Evolutionary conservation across 208 protist species (phyloP).

Genomic region (Leishmania turanica): DNA sequence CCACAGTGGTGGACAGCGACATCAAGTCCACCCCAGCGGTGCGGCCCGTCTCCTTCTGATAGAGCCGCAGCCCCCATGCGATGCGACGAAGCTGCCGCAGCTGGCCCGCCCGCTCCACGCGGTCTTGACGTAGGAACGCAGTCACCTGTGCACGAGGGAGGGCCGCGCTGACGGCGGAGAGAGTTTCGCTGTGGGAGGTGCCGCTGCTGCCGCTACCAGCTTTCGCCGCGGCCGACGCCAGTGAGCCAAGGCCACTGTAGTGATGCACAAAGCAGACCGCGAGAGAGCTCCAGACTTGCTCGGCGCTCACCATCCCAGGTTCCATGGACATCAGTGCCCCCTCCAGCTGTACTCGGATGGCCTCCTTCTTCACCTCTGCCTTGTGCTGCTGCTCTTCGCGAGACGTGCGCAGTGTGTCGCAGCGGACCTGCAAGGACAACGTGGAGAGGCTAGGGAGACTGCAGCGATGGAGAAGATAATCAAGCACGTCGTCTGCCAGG

Average conservation of each 20-base stretch:
- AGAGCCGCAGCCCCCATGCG: conserved; percentile 89
- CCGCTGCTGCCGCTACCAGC: conserved; percentile 8
- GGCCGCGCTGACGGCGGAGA: conserved; percentile 67
- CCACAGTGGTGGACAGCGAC: conserved; percentile 33
- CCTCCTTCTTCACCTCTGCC: conserved; percentile 69
- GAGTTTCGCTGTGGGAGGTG: conserved; percentile 55
- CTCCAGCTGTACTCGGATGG: conserved; percentile 64
- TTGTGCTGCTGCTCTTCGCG: conserved; percentile 42
- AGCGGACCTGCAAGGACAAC: conserved; percentile 64
- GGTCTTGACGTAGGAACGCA: conserved; percentile 72
- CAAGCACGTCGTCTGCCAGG: conserved; percentile 57
- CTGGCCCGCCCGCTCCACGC: conserved; percentile 72
- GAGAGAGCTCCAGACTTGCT: conserved; percentile 74
- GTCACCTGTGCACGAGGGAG: conserved; percentile 66
- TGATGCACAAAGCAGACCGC: conserved; percentile 73
- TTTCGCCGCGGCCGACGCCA: conserved; percentile 8
- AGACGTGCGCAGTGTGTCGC: conserved; percentile 33
- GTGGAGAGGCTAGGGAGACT: conserved; percentile 56
- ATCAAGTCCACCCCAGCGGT: conserved; percentile 52
- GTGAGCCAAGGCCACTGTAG: conserved; percentile 43
- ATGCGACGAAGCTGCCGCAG: conserved; percentile 87
- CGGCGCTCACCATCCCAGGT: conserved; percentile 35
- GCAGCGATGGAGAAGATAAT: conserved; percentile 60
- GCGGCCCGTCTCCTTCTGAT: conserved; percentile 67
- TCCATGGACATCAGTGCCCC: conserved; percentile 59